Evolutionary conservation across 257 asterid species (phyloP), one percentile per base, ranked within the genome.

Genomic region (Nicotiana knightiana): DNA sequence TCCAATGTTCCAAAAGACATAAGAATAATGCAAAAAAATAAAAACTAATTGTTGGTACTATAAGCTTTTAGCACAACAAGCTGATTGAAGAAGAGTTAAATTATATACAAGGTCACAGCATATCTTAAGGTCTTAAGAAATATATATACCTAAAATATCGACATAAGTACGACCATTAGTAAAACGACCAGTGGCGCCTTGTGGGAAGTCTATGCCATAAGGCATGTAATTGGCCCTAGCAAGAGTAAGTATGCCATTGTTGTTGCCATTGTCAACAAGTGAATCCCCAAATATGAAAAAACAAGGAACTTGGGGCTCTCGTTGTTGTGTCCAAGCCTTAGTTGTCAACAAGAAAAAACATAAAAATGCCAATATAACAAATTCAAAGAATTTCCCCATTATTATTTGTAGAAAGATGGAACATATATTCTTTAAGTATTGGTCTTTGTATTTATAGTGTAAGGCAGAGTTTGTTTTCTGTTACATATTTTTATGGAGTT

Each of bases 101-200:
- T 43, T 43, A 43, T 43, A 43, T 43, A 43, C 11, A 43, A 7
- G 3, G 11, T 43, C 9, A 21, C 24, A 43, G 2, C 0, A 1
- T 7, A 8, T 8, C 10, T 39, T 43, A 48, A 9, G 16, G 4
- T 12, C 55, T 39, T 9, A 46, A n/a, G 3, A 26, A 51, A 16
- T 12, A 37, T 33, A 28, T 28, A 24, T 59, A 94, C 98, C 98
- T 87, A 94, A 81, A 59, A 89, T 78, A 54, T 93, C 98, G 39
- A 94, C 96, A n/a, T 86, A 93, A 51, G 98, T 94, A 57, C 93
- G 97, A 63, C 97, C 97, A 83, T 94, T 93, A 39, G 98, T 91
- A 89, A 94, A 94, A 33, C 98, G 96, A 1, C 98, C 98, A 0
- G 97, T 88, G 85, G 91, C 77, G 30, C 97, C 98, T 58, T 90